A percentile compares a stretch with the other conserved stretches of the same genome.
Evolutionary conservation across 805 yeast species (phyloP).

Genomic region (Suhomyces xylopsoci): DNA sequence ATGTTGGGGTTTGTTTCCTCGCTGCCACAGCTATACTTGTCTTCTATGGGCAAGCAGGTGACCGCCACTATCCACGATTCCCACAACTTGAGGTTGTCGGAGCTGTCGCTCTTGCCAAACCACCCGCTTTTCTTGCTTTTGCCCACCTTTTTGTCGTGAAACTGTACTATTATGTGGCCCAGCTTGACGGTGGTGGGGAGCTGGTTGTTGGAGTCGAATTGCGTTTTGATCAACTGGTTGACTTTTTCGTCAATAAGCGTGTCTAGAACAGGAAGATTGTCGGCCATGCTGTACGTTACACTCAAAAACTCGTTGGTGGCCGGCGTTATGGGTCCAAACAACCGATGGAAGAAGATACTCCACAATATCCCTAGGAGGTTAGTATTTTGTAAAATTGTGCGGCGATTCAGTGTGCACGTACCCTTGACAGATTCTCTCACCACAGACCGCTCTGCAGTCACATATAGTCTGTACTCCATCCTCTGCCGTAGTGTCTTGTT

Average conservation of each 20-base stretch:
- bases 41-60: constrained; percentile 36
- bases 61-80: constrained; percentile 66
- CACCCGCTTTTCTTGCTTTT: constrained; percentile 47
- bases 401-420: constrained; percentile 17
- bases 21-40: neutral
- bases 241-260: constrained; percentile 36
- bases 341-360: constrained; percentile 64
- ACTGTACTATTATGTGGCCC: constrained; percentile 37
- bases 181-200: constrained; percentile 12
- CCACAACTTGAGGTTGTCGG: constrained; percentile 53
- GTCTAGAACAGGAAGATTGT: constrained; percentile 49
- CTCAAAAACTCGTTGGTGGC: constrained; percentile 52
- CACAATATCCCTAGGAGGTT: constrained; percentile 52
- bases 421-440: constrained; percentile 55
- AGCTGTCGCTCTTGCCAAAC: constrained; percentile 42
- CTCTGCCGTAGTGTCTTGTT: neutral
- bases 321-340: constrained; percentile 64
- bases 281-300: constrained; percentile 55
- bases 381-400: constrained; percentile 4
- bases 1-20: constrained; percentile 19
- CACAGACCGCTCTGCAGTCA: constrained; percentile 52
- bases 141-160: constrained; percentile 36
- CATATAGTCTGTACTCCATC: constrained; percentile 48
- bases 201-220: constrained; percentile 19
- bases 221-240: constrained; percentile 27